These are phyloP conservation scores for Lodderomyces orthopsilosis DNA, from an alignment of 1,139 yeast genomes.

Conservation along the genomic window DNA sequence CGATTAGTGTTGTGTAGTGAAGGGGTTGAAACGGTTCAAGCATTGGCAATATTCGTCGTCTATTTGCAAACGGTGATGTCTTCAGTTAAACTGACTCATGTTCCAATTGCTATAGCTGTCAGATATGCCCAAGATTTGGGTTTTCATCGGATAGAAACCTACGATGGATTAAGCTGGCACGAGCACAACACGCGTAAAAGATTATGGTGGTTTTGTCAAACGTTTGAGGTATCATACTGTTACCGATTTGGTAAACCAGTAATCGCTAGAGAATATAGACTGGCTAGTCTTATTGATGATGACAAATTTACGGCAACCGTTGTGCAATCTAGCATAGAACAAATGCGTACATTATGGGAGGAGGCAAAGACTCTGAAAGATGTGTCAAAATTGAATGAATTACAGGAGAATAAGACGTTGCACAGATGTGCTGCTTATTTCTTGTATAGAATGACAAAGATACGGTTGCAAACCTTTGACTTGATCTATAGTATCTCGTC, in stretches of 20 bases:
- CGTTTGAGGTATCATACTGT: conserved; percentile 51
- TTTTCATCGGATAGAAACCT: conserved; percentile 56
- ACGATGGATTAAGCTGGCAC: conserved; percentile 31
- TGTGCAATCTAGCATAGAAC: conserved; percentile 8
- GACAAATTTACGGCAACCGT: conserved; percentile 7
- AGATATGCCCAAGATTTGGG: conserved; percentile 65
- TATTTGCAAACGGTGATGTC: conserved; percentile 44
- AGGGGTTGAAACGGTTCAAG: conserved; percentile 49
- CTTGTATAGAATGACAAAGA: conserved; percentile 21
- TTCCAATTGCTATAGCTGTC: conserved; percentile 50
- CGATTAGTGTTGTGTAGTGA: conserved; percentile 46
- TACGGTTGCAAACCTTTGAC: conserved; percentile 27
- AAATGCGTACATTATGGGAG: conserved; percentile 7
- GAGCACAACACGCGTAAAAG: conserved; percentile 40
- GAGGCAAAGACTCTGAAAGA: conserved; percentile 3
- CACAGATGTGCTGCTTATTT: conserved; percentile 13
- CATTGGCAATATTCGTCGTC: conserved; percentile 41
- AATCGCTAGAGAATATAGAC: conserved; percentile 48
- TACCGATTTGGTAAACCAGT: conserved; percentile 61
- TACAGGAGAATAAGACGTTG: conserved; percentile 8
- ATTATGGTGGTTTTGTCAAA: conserved; percentile 58
- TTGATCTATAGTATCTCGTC: conserved; percentile 26
- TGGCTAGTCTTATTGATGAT: conserved; percentile 24
- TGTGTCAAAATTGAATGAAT: conserved; percentile 5
- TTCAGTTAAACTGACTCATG: conserved; percentile 40